Conservation (phyloP, 1,284 basidiomycete species). For the Mycena citricolor region DNA sequence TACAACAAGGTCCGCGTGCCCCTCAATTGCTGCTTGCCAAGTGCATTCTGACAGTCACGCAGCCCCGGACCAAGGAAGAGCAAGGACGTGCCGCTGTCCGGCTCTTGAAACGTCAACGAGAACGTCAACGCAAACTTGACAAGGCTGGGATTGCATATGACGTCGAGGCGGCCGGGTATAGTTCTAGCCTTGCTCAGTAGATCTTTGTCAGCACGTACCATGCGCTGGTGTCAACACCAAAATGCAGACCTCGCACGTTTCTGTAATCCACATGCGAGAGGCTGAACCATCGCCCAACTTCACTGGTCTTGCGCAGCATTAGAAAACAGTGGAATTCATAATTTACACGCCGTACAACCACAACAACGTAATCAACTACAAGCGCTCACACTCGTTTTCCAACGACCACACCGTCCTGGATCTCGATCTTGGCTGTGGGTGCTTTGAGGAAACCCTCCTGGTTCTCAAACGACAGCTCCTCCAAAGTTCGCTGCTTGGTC, state of each 20-base stretch:
- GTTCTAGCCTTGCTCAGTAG: too few species aligned
- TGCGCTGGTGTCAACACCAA: too few species aligned
- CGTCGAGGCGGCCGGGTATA: slow-evolving; percentile 73
- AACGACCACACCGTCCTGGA: slow-evolving; percentile 17
- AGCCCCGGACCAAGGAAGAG: slow-evolving; percentile 79
- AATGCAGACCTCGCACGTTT: too few species aligned
- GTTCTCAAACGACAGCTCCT: slow-evolving; percentile 70
- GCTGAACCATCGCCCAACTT: too few species aligned
- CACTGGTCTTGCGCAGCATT: background rate
- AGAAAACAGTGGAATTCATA: background rate
- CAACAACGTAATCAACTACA: background rate
- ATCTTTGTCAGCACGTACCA: too few species aligned
- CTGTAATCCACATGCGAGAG: too few species aligned
- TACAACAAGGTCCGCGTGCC: slow-evolving; percentile 73
- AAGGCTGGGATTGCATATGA: slow-evolving; percentile 89
- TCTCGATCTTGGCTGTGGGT: slow-evolving; percentile 11
- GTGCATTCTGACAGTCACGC: slow-evolving; percentile 7
- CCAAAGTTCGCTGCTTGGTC: slow-evolving; percentile 68
- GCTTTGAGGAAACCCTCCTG: slow-evolving; percentile 59
- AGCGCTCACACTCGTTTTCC: slow-evolving; percentile 2
- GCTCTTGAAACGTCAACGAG: slow-evolving; percentile 75
- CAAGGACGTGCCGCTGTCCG: slow-evolving; percentile 68
- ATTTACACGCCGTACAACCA: background rate
- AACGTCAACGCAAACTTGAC: slow-evolving; percentile 78
- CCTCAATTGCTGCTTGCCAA: slow-evolving; percentile 3